Evolutionary conservation across 768 basidiomycete species (phyloP).

Genomic region (Rhodotorula paludigena): DNA sequence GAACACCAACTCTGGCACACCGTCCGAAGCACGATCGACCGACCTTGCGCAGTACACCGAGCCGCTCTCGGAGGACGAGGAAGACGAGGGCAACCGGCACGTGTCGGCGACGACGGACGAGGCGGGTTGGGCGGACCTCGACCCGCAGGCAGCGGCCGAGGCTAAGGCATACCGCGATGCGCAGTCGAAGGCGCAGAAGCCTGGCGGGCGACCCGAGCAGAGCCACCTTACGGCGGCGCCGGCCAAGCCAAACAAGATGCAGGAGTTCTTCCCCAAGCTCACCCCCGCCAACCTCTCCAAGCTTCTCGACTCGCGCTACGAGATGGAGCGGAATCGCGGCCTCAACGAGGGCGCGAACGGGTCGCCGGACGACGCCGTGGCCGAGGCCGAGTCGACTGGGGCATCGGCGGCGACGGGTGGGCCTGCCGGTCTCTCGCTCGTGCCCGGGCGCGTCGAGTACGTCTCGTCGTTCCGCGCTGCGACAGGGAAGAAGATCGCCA

Average conservation of each 20-base stretch:
- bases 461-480: conserved; percentile 68
- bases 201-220: not conserved
- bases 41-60: conserved; percentile 60
- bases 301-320: conserved; percentile 45
- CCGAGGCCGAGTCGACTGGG: not conserved
- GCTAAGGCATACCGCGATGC: conserved; percentile 78
- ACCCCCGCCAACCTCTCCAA: conserved; percentile 54
- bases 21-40: conserved; percentile 49
- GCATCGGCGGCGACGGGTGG: conserved; percentile 14
- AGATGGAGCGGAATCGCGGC: conserved; percentile 40
- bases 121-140: conserved; percentile 69
- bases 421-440: conserved; percentile 21
- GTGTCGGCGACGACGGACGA: conserved; percentile 72
- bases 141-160: conserved; percentile 61
- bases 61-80: conserved; percentile 91
- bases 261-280: conserved; percentile 55
- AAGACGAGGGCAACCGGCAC: conserved; percentile 61
- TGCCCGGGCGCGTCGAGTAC: conserved; percentile 50
- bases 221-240: conserved; percentile 8
- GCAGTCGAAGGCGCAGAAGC: conserved; percentile 50
- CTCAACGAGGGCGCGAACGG: conserved; percentile 12
- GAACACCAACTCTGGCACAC: conserved; percentile 47
- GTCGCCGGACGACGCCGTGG: not conserved
- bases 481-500: conserved; percentile 78
- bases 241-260: conserved; percentile 47